Conservation (phyloP, 1,284 basidiomycete genomes). For the Rhodotorula sp. region DNA sequence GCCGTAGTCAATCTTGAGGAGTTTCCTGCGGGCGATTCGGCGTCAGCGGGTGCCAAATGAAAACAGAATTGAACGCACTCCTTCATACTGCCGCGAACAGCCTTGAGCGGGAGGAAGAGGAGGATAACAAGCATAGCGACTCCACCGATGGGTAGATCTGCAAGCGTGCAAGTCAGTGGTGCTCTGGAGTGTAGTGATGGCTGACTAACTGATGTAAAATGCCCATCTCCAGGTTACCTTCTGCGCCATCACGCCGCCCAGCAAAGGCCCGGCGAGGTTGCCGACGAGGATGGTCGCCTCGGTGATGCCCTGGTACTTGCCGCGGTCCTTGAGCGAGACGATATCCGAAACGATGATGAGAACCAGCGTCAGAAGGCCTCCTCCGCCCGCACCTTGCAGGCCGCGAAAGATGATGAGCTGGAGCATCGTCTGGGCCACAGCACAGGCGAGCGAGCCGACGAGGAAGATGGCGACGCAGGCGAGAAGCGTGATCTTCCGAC, state of each 20-base stretch:
- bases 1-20: slow-evolving; percentile 68
- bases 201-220: slow-evolving; percentile 22
- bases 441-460: slow-evolving; percentile 54
- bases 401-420: slow-evolving; percentile 72
- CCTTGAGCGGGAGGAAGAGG: slow-evolving; percentile 67
- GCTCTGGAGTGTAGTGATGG: background rate
- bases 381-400: slow-evolving; percentile 67
- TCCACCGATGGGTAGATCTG: slow-evolving; percentile 54
- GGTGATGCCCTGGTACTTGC: slow-evolving; percentile 53
- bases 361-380: slow-evolving; percentile 65
- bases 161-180: slow-evolving; percentile 17
- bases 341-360: slow-evolving; percentile 68
- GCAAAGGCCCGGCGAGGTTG: slow-evolving; percentile 51
- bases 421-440: slow-evolving; percentile 64
- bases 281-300: slow-evolving; percentile 49
- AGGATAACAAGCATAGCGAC: slow-evolving; percentile 60
- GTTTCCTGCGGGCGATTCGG: slow-evolving; percentile 53
- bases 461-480: slow-evolving; percentile 60
- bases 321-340: slow-evolving; percentile 61
- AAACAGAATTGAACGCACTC: slow-evolving; percentile 19
- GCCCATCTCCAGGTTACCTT: slow-evolving; percentile 62
- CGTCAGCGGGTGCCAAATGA: background rate
- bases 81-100: slow-evolving; percentile 62
- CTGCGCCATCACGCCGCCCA: slow-evolving; percentile 55
- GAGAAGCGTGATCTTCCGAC: slow-evolving; percentile 64